Conservation (phyloP, 352 stramenopile genomes). For the Phytopythium helicoides region DNA sequence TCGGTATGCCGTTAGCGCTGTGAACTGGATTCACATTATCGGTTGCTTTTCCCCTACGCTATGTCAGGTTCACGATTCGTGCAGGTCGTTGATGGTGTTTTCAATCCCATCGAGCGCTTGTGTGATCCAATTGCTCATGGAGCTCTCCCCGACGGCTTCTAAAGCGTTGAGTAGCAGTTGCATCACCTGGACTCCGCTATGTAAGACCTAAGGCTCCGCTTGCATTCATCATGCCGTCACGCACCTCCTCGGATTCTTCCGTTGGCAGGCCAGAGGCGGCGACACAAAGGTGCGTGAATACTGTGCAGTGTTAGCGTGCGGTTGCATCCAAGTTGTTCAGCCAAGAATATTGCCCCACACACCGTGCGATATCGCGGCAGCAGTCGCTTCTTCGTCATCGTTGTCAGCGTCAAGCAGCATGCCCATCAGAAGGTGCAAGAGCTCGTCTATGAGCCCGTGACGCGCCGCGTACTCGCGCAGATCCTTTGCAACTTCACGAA, state of each 20-base stretch:
- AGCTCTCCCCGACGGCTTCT: no score
- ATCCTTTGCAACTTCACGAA: neutral
- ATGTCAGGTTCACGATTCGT: no score
- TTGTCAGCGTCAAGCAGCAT: neutral
- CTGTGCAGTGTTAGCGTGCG: neutral
- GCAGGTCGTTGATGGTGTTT: no score
- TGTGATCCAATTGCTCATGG: no score
- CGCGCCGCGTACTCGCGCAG: neutral
- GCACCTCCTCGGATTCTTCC: neutral
- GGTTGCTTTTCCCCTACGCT: neutral
- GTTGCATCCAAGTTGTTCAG: neutral
- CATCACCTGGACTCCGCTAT: no score
- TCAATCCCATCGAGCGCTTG: no score
- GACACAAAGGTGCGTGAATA: slow-evolving; percentile 1
- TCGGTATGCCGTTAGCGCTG: no score
- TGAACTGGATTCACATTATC: neutral
- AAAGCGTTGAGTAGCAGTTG: no score
- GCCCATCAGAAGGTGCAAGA: neutral
- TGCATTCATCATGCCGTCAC: neutral
- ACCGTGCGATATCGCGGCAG: slow-evolving; percentile 2
- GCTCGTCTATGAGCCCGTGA: neutral
- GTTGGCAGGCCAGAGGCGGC: neutral
- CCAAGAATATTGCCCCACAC: neutral
- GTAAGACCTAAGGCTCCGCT: no score
- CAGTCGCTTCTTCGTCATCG: neutral